Evolutionary conservation across 306 rosid genomes (phyloP), one percentile per base, ranked within the genome.

Genomic region (Alnus glutinosa): DNA sequence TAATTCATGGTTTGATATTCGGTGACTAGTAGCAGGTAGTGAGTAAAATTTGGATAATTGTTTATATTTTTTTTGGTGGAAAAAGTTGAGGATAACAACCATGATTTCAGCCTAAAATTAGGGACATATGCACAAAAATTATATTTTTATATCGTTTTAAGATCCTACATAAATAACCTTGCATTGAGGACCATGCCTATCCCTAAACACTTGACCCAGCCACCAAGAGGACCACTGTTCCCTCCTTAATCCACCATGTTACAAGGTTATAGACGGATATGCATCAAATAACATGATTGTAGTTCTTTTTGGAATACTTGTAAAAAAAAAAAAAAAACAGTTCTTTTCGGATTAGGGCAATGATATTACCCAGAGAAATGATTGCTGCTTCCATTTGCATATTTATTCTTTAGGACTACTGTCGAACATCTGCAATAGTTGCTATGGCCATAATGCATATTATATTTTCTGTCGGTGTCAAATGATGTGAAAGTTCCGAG

Each of bases 401-500:
- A 28, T 30, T 62, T 10, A 62, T 62, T 62, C 42, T 62, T 32
- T 62, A 15, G 30, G 18, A 30, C 67, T 11, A 5, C 68, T 62
- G n/a, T 30, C n/a, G 44, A 13, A 30, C 46, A 42, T 42, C 46
- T 42, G 46, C 44, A 42, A 5, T 42, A 42, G 46, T 10, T 28
- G 39, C 44, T 4, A 11, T 62, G 36, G 68, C 68, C 30, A 62
- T 62, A 32, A 62, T 62, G 37, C 46, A 42, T 42, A 42, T 42
- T 42, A 42, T 42, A 42, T 55, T 18, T 2, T n/a, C 7, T 19
- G 4, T 44, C n/a, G 37, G 59, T 61, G 70, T 77, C 46, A 83
- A 67, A 67, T 70, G 39, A 74, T 77, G 66, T 55, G 76, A 77
- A 83, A 54, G 57, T 70, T 70, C 50, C 49, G 70, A 80, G 70